A percentile compares a stretch with the other conserved stretches of the same genome.
Evolutionary conservation across 1,139 yeast species (phyloP).

Genomic region (Blastobotrys aristatus): DNA sequence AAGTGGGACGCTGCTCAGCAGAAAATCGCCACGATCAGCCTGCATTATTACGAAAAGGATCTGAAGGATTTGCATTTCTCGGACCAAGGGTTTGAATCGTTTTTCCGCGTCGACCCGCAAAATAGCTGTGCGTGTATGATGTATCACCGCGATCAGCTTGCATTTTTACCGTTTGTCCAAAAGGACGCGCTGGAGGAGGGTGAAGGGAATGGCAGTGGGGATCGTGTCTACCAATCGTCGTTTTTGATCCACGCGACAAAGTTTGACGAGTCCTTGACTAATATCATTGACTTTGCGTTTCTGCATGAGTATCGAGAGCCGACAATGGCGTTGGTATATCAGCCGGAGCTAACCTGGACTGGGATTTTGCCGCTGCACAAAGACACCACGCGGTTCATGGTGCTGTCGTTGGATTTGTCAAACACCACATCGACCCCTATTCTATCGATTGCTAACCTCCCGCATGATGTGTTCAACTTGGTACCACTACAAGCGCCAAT

Average conservation of each 20-base stretch:
- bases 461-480: conserved; percentile 66
- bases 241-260: conserved; percentile 54
- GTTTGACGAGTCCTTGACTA: conserved; percentile 54
- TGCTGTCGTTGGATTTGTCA: conserved; percentile 61
- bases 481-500: conserved; percentile 62
- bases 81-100: conserved; percentile 43
- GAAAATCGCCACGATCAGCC: conserved; percentile 61
- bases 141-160: conserved; percentile 60
- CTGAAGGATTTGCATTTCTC: conserved; percentile 48
- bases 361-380: conserved; percentile 56
- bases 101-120: conserved; percentile 62
- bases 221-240: conserved; percentile 25
- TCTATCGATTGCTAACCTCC: conserved; percentile 57
- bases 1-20: conserved; percentile 58
- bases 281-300: conserved; percentile 63
- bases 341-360: conserved; percentile 67
- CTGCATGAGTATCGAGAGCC: conserved; percentile 72
- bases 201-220: conserved; percentile 17
- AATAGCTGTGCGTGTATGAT: conserved; percentile 58
- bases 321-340: conserved; percentile 67
- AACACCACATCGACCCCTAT: conserved; percentile 63
- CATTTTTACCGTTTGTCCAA: conserved; percentile 62
- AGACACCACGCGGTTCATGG: conserved; percentile 57
- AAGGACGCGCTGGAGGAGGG: conserved; percentile 37
- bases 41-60: conserved; percentile 81